phyloP scores from a whole-genome alignment of 345 rosid species.

The Murraya paniculata region DNA sequence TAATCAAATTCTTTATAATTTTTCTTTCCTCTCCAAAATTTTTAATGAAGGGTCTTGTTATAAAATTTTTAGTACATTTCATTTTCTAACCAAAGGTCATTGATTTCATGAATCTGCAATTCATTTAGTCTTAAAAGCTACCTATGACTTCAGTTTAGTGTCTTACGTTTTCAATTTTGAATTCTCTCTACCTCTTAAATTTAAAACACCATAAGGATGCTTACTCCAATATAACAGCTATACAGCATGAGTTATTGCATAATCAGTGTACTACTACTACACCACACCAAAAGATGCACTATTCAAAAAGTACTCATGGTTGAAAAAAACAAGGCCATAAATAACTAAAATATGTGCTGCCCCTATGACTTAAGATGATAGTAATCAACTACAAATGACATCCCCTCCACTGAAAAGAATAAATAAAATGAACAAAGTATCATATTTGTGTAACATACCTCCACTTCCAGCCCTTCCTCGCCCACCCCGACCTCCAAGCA shows the following conservation, averaged over 20 bases:
- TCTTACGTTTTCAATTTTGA: not conserved
- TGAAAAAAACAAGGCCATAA: not conserved
- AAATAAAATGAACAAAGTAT: not conserved
- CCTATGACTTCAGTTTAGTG: not conserved
- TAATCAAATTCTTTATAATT: not conserved
- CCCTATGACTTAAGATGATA: not conserved
- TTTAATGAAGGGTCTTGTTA: not conserved
- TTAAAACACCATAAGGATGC: not conserved
- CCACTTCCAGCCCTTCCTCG: conserved; percentile 25
- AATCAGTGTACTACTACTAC: not conserved
- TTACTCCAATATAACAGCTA: not conserved
- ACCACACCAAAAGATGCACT: not conserved
- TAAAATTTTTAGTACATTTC: not conserved
- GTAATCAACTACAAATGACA: not conserved
- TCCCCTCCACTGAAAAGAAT: not conserved
- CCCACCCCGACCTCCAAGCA: conserved; percentile 14
- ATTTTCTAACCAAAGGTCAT: not conserved
- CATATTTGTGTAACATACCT: conserved; percentile 13
- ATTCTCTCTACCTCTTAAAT: not conserved
- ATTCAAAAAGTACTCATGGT: not conserved
- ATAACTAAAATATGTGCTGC: not conserved
- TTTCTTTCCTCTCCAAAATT: not conserved
- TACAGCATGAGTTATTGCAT: not conserved
- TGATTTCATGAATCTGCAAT: not conserved
- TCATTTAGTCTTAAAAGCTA: not conserved